These are phyloP conservation scores for Didymella glomerata DNA, from an alignment of 2,329 filamentous ascomycete species.

Conservation along the genomic window DNA sequence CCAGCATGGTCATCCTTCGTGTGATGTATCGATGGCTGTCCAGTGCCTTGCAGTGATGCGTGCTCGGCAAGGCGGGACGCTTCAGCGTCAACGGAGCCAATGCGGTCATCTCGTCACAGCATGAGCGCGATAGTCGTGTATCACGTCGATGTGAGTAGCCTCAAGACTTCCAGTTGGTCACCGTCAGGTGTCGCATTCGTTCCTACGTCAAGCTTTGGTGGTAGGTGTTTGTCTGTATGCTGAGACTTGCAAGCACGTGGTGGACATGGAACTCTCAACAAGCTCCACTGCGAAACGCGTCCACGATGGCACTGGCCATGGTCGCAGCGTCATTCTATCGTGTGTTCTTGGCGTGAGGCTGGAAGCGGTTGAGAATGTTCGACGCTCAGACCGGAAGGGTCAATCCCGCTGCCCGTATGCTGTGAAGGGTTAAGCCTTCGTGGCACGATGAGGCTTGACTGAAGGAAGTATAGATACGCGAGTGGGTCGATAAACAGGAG, in stretches of 20 bases:
- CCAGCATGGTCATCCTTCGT: not conserved
- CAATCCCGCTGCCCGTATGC: not conserved
- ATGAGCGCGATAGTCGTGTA: not conserved
- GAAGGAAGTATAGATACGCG: not conserved
- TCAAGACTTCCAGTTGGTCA: not conserved
- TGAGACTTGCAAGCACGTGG: not conserved
- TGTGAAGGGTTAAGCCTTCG: not conserved
- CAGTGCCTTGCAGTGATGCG: not conserved
- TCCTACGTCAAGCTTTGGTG: not conserved
- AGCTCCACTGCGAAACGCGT: not conserved
- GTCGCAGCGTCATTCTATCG: not conserved
- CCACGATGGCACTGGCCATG: not conserved
- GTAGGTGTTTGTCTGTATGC: not conserved
- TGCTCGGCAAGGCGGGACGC: not conserved
- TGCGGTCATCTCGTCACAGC: not conserved
- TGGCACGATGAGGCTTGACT: not conserved
- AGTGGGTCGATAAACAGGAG: not conserved
- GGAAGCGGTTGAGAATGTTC: not conserved
- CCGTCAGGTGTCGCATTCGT: not conserved
- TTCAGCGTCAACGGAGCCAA: not conserved
- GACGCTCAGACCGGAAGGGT: conserved; percentile 1
- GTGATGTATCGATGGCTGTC: not conserved
- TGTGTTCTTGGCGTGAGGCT: not conserved
- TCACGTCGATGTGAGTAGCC: not conserved
- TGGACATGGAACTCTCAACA: not conserved